Evolutionary conservation across 2,329 filamentous ascomycete species (phyloP).

Genomic region (Trichothecium roseum): DNA sequence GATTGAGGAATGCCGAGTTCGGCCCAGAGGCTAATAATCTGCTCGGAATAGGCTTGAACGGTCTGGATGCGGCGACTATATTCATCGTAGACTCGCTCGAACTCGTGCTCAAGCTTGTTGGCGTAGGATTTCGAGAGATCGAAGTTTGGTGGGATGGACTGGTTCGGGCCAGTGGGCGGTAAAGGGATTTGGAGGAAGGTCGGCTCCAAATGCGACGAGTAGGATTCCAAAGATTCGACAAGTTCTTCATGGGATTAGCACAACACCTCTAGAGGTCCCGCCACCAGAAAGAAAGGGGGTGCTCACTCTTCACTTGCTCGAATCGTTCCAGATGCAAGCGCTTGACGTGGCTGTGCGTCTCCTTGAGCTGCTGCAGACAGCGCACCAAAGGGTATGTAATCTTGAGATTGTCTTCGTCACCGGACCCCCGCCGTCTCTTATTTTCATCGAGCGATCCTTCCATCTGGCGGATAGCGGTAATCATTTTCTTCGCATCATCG

Average conservation of each 20-base stretch:
- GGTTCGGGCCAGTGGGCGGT: conserved; percentile 69
- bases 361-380: conserved; percentile 72
- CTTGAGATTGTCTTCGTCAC: conserved; percentile 57
- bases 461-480: conserved; percentile 87
- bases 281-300: too few relatives aligned
- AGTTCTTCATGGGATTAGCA: conserved; percentile 50
- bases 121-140: conserved; percentile 90
- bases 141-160: conserved; percentile 70
- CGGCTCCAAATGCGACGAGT: conserved; percentile 88
- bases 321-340: conserved; percentile 84
- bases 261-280: too few relatives aligned
- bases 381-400: conserved; percentile 75
- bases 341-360: conserved; percentile 73
- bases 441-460: conserved; percentile 77
- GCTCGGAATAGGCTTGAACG: conserved; percentile 65
- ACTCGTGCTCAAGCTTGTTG: conserved; percentile 77
- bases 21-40: conserved; percentile 90
- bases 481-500: conserved; percentile 79
- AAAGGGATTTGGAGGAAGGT: conserved; percentile 79
- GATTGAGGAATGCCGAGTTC: conserved; percentile 90
- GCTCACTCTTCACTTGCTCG: conserved; percentile 81
- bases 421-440: conserved; percentile 52
- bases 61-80: conserved; percentile 73
- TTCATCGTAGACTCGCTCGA: conserved; percentile 91
- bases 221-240: conserved; percentile 85